A percentile compares a stretch with the other conserved stretches of the same genome.
Evolutionary conservation across 495 filamentous ascomycete genomes (phyloP).

Genomic region (Aspergillus leporis): DNA sequence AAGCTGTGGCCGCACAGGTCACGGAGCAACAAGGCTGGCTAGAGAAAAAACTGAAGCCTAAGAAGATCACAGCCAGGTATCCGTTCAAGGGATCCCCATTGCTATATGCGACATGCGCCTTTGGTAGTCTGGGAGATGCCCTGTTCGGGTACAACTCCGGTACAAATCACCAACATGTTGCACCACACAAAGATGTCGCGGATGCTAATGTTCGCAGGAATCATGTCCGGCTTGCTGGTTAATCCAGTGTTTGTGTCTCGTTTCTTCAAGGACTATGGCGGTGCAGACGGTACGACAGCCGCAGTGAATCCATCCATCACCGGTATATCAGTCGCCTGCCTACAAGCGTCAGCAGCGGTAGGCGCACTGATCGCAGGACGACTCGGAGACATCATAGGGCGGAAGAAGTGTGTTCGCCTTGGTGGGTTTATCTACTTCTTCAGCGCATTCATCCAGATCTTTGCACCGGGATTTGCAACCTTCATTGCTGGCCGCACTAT

Average conservation of each 20-base stretch:
- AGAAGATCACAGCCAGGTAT: conserved; percentile 27
- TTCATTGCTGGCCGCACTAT: conserved; percentile 31
- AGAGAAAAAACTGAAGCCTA: conserved; percentile 29
- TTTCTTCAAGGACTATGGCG: conserved; percentile 32
- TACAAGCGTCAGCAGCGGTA: conserved; percentile 32
- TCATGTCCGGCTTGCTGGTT: conserved; percentile 34
- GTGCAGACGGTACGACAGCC: conserved; percentile 24
- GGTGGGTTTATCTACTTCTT: conserved; percentile 38
- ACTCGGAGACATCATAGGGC: conserved; percentile 33
- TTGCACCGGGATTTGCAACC: conserved; percentile 28
- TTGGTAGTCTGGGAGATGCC: conserved; percentile 32
- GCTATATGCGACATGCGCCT: conserved; percentile 31
- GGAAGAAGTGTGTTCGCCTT: conserved; percentile 33
- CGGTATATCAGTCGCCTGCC: conserved; percentile 32
- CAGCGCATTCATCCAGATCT: conserved; percentile 33
- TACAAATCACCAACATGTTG: background rate
- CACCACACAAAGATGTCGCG: background rate
- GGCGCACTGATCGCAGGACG: conserved; percentile 30
- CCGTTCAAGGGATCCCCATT: conserved; percentile 26
- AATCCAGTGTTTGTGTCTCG: conserved; percentile 30
- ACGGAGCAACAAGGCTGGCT: conserved; percentile 26
- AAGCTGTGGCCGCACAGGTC: conserved; percentile 18
- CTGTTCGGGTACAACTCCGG: conserved; percentile 34
- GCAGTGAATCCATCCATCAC: conserved; percentile 32
- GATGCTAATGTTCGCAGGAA: conserved; percentile 21